Conservation (phyloP, 192 early-diverging fungal species). For the Linnemannia schmuckeri region DNA sequence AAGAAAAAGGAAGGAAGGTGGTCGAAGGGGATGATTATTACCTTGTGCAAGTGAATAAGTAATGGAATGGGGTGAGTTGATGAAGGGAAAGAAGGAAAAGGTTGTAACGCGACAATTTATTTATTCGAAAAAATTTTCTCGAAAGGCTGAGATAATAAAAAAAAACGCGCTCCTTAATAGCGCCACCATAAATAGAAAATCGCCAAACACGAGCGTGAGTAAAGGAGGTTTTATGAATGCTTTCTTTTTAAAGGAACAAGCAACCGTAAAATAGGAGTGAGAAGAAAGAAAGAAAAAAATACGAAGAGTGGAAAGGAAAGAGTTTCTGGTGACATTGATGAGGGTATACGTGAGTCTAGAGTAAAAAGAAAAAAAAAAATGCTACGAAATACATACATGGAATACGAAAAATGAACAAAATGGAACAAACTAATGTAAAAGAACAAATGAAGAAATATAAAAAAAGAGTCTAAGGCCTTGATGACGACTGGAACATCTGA, state of each 20-base stretch:
- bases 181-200: conserved; percentile 1
- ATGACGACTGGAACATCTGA: not conserved
- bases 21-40: not conserved
- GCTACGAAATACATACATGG: not conserved
- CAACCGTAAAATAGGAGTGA: not conserved
- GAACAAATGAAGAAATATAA: not conserved
- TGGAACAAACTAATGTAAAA: conserved; percentile 8
- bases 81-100: not conserved
- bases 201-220: too few relatives aligned
- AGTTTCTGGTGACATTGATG: conserved; percentile 11
- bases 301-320: not conserved
- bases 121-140: not conserved
- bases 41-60: not conserved
- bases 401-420: not conserved
- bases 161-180: not conserved
- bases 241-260: not conserved
- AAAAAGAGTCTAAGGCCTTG: not conserved
- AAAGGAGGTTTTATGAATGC: not conserved
- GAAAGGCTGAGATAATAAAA: not conserved
- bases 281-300: not conserved
- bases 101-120: not conserved
- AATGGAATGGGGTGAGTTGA: not conserved
- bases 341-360: not conserved
- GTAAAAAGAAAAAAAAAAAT: not conserved
- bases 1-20: not conserved